Percentiles rank a stretch among this genome's conserved stretches.
Evolutionary conservation across 73 alveolate genomes (phyloP).

Genomic region (Paramecium tetraurelia): DNA sequence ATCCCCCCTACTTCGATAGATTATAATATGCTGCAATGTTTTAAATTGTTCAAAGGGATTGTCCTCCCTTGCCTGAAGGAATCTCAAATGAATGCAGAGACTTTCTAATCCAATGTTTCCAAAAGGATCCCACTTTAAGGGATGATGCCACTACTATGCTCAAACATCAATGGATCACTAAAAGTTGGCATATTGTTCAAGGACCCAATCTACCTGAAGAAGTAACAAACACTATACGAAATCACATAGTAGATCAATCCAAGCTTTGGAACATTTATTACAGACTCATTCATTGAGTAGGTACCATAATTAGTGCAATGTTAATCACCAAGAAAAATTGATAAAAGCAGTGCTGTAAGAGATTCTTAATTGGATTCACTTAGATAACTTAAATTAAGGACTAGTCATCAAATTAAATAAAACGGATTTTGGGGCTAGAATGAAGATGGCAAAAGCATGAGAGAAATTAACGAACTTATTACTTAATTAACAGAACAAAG

Average conservation of each 20-base stretch:
- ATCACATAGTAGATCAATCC: slow-evolving; percentile 61
- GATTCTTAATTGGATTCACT: slow-evolving; percentile 12
- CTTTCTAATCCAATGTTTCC: slow-evolving; percentile 86
- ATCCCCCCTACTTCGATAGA: slow-evolving; percentile 94
- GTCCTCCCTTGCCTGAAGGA: slow-evolving; percentile 95
- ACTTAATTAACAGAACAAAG: neutral
- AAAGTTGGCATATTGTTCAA: neutral
- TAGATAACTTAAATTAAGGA: slow-evolving; percentile 46
- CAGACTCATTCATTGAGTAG: slow-evolving; percentile 12
- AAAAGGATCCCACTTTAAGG: slow-evolving; percentile 92
- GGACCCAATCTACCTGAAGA: slow-evolving; percentile 65
- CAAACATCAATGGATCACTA: slow-evolving; percentile 86
- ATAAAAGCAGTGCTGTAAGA: neutral
- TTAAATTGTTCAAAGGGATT: slow-evolving; percentile 85
- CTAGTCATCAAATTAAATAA: neutral
- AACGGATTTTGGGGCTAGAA: slow-evolving; percentile 51
- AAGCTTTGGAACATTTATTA: slow-evolving; percentile 26
- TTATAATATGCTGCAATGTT: slow-evolving; percentile 86
- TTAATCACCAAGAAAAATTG: slow-evolving; percentile 33
- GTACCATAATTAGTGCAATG: neutral
- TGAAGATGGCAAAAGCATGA: slow-evolving; percentile 46
- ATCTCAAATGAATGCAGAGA: slow-evolving; percentile 85
- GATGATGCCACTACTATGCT: slow-evolving; percentile 88
- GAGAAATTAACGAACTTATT: slow-evolving; percentile 17
- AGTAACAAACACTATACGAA: slow-evolving; percentile 69